Evolutionary conservation across 2,329 filamentous ascomycete genomes (phyloP).

Genomic region (Xylaria sp.): DNA sequence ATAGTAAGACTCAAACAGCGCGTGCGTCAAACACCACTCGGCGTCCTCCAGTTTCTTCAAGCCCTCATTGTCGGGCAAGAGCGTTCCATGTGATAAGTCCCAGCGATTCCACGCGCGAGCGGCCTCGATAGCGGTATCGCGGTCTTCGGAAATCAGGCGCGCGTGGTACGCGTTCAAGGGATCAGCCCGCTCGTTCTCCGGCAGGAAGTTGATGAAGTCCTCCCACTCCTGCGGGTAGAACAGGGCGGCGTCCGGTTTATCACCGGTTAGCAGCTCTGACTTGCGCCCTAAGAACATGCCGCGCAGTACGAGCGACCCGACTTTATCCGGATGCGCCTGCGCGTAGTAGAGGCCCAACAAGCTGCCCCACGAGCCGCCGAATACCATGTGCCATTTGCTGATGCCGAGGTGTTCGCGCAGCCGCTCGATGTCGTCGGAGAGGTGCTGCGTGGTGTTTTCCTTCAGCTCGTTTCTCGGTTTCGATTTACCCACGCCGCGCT

Average conservation of each 20-base stretch:
- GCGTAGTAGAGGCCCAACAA: constrained; percentile 58
- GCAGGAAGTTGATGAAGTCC: constrained; percentile 23
- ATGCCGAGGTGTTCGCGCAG: constrained; percentile 56
- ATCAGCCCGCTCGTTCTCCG: constrained; percentile 30
- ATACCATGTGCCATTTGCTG: constrained; percentile 57
- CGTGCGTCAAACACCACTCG: constrained; percentile 34
- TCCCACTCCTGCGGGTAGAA: constrained; percentile 38
- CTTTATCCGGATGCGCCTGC: constrained; percentile 54
- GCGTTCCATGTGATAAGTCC: constrained; percentile 18
- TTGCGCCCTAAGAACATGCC: constrained; percentile 29
- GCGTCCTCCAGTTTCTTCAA: constrained; percentile 18
- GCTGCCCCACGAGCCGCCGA: constrained; percentile 61
- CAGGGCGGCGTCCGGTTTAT: constrained; percentile 14
- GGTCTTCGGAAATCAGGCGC: constrained; percentile 31
- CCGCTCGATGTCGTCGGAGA: constrained; percentile 58
- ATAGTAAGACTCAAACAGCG: constrained; percentile 33
- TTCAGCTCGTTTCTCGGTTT: constrained; percentile 53
- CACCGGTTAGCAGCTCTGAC: constrained; percentile 9
- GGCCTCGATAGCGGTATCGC: background rate
- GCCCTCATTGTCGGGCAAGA: constrained; percentile 14
- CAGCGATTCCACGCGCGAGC: constrained; percentile 31
- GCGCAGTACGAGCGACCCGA: constrained; percentile 45
- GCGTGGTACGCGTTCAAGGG: constrained; percentile 22
- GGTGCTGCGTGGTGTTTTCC: constrained; percentile 58
- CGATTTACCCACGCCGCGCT: constrained; percentile 59